Percentiles rank a stretch among this genome's conserved stretches.
Evolutionary conservation across 2,329 filamentous ascomycete species (phyloP).

Genomic region (Pseudocercospora crystallina): DNA sequence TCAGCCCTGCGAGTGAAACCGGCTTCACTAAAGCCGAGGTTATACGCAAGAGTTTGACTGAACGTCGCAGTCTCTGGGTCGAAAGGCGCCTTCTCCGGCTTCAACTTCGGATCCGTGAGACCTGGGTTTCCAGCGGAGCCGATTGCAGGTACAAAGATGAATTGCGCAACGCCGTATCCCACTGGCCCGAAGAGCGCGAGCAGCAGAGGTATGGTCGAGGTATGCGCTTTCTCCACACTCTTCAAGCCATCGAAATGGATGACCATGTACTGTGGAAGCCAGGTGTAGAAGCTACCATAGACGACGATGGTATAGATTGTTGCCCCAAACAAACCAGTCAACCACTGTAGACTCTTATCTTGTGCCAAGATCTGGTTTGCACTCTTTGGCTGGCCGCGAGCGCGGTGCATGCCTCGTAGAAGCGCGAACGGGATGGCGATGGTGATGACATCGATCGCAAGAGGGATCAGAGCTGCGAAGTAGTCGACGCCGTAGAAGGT

Average conservation of each 20-base stretch:
- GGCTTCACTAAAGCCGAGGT: slow-evolving; percentile 60
- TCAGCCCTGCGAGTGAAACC: slow-evolving; percentile 68
- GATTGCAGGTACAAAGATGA: slow-evolving; percentile 72
- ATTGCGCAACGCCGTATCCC: slow-evolving; percentile 70
- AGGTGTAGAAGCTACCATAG: slow-evolving; percentile 66
- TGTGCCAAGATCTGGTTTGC: slow-evolving; percentile 52
- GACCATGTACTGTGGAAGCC: slow-evolving; percentile 71
- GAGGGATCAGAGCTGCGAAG: slow-evolving; percentile 59
- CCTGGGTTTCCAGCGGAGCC: slow-evolving; percentile 37
- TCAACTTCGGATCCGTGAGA: slow-evolving; percentile 23
- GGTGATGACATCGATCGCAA: slow-evolving; percentile 67
- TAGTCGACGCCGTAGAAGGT: slow-evolving; percentile 74
- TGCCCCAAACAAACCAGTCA: slow-evolving; percentile 67
- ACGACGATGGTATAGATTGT: slow-evolving; percentile 74
- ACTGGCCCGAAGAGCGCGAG: slow-evolving; percentile 62
- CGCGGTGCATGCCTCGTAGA: slow-evolving; percentile 65
- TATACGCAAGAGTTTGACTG: slow-evolving; percentile 68
- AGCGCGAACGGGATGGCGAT: slow-evolving; percentile 73
- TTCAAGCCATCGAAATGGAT: slow-evolving; percentile 71
- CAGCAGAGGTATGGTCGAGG: slow-evolving; percentile 52
- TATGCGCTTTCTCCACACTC: slow-evolving; percentile 67
- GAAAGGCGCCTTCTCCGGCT: slow-evolving; percentile 54
- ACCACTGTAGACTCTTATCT: slow-evolving; percentile 61
- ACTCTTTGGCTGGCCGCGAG: slow-evolving; percentile 58
- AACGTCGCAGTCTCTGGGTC: slow-evolving; percentile 66